Evolutionary conservation across 768 basidiomycete species (phyloP).

Genomic region (Podaxis sp.): DNA sequence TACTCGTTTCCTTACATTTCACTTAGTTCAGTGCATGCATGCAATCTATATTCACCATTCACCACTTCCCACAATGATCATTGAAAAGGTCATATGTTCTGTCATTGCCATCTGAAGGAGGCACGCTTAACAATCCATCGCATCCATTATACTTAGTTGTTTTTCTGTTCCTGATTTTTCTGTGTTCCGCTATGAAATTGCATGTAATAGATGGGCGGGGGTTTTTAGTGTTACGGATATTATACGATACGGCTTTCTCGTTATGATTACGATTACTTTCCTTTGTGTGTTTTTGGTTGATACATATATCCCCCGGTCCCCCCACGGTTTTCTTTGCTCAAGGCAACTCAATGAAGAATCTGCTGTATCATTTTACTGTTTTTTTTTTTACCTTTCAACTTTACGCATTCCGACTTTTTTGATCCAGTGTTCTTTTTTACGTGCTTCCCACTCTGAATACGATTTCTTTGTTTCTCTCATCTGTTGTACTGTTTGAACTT

Average conservation of each 20-base stretch:
- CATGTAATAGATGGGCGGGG: slow-evolving; percentile 52
- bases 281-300: slow-evolving; percentile 6
- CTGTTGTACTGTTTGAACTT: not conserved
- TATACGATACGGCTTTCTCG: slow-evolving; percentile 3
- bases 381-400: not conserved
- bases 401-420: not conserved
- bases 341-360: slow-evolving; percentile 3
- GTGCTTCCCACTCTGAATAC: not conserved
- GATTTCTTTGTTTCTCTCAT: not conserved
- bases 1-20: slow-evolving; percentile 28
- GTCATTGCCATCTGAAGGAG: slow-evolving; percentile 69
- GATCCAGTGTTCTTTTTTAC: not conserved
- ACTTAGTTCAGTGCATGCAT: slow-evolving; percentile 40
- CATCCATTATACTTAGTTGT: slow-evolving; percentile 42
- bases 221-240: not conserved
- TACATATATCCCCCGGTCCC: slow-evolving; percentile 4
- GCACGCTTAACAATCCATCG: slow-evolving; percentile 1
- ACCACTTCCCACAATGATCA: not conserved
- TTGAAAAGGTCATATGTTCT: slow-evolving; percentile 22
- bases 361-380: slow-evolving; percentile 7
- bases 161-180: slow-evolving; percentile 34
- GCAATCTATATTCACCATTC: slow-evolving; percentile 39
- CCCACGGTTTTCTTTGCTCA: slow-evolving; percentile 5
- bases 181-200: slow-evolving; percentile 29
- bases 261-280: not conserved